Evolutionary conservation across 306 rosid genomes (phyloP), one percentile per base, ranked within the genome.

Genomic region (Prunus mira): DNA sequence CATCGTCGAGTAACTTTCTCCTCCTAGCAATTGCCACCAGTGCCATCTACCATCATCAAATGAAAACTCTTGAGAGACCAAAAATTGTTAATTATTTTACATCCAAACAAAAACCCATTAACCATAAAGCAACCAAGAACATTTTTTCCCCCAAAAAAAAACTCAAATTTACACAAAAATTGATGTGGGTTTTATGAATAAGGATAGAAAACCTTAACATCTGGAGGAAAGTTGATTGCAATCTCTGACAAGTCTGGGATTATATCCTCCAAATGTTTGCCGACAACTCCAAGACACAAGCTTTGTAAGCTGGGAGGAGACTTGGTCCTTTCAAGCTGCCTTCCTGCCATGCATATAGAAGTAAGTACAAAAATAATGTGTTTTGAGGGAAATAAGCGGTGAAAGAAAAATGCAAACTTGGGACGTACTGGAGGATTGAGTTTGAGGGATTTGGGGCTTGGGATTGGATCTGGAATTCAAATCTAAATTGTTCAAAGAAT

Each of bases 231-330:
- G 72, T 60, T 84, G 60, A 69, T 15, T 34, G 90, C 83, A 84
- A 95, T 89, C 81, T 86, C 95, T 71, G 76, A 82, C 90, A 95
- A 87, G 73, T 95, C 96, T 32, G 74, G 71, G 78, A 95, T 28
- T 56, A 95, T 77, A 76, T 95, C 98, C 79, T 92, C 96, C 87
- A 95, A 87, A 89, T 95, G 82, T 76, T 76, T 90, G 28, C 98
- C 97, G 32, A 92, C 54, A 75, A 95, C 75, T 79, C 96, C 98
- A 71, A 92, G 69, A 81, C 97, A 92, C 76, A 95, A 83, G 76
- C 82, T 84, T 47, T 88, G 89, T 75, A 95, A 86, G 74, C 90
- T 90, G 3, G 88, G 85, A 71, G 97, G 90, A 74, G 91, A 83
- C 38, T 83, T 86, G 67, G 49, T 79, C 88, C 81, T 87, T 80